phyloP scores from a whole-genome alignment of 768 basidiomycete species.

The Crucibulum laeve region DNA sequence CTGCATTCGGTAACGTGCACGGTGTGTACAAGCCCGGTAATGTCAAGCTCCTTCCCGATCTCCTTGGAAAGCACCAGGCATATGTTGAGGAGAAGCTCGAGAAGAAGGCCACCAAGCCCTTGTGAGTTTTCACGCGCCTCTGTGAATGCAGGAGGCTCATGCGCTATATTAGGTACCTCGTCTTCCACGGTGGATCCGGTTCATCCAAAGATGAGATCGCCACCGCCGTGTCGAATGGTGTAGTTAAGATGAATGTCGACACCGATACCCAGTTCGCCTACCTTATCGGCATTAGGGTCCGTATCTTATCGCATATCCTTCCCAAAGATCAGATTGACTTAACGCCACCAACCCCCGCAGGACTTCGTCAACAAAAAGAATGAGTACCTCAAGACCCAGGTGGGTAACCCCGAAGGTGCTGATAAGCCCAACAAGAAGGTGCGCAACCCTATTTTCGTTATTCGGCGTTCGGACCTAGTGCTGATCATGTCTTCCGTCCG shows the following conservation, averaged over 20 bases:
- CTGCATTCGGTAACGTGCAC: slow-evolving; percentile 98
- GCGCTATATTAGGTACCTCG: slow-evolving; percentile 74
- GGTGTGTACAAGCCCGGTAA: slow-evolving; percentile 99
- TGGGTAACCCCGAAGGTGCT: slow-evolving; percentile 94
- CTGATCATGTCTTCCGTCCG: slow-evolving; percentile 5
- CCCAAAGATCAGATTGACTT: background rate
- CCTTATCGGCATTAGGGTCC: slow-evolving; percentile 74
- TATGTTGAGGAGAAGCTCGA: slow-evolving; percentile 68
- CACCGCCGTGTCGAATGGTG: slow-evolving; percentile 87
- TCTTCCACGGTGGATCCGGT: slow-evolving; percentile 99
- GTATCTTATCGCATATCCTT: slow-evolving; percentile 10
- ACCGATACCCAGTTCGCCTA: slow-evolving; percentile 95
- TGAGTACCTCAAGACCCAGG: slow-evolving; percentile 85
- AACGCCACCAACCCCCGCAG: slow-evolving; percentile 32
- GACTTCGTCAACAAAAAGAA: slow-evolving; percentile 86
- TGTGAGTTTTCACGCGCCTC: slow-evolving; percentile 55
- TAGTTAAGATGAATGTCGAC: slow-evolving; percentile 99
- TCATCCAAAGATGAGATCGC: slow-evolving; percentile 94
- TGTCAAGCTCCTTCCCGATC: slow-evolving; percentile 87
- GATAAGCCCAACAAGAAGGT: slow-evolving; percentile 99
- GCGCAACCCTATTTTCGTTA: slow-evolving; percentile 3
- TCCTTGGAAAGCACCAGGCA: slow-evolving; percentile 88
- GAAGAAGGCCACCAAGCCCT: slow-evolving; percentile 63
- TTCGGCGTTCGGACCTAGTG: background rate
- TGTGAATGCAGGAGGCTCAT: background rate